Percentiles rank a stretch among this genome's conserved stretches.
Evolutionary conservation across 2,329 filamentous ascomycete species (phyloP).

Genomic region (Curvularia spicifera): DNA sequence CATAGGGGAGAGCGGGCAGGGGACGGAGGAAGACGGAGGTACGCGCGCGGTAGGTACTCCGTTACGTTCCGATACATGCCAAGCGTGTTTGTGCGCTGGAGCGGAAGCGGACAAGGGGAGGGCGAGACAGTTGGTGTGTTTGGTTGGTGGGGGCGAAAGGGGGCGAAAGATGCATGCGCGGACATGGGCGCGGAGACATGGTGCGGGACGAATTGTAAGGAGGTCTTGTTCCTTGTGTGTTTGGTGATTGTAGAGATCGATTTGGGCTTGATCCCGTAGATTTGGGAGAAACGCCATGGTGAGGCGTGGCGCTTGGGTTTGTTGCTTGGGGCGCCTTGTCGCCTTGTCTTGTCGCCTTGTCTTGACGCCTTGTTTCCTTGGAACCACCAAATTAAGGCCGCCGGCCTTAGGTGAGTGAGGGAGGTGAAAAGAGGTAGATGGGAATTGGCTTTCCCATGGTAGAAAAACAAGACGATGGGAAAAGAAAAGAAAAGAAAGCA

Average conservation of each 20-base stretch:
- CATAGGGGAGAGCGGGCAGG: too few relatives aligned
- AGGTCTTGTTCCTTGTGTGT: neutral
- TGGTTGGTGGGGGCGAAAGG: neutral
- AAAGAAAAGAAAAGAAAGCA: neutral
- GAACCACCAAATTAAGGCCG: too few relatives aligned
- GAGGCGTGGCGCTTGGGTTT: neutral
- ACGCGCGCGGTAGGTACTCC: neutral
- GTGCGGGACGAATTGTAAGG: neutral
- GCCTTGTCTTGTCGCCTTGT: neutral
- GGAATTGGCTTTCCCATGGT: neutral
- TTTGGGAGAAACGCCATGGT: neutral
- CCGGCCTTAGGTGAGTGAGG: too few relatives aligned
- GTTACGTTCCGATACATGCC: neutral
- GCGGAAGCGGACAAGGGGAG: too few relatives aligned
- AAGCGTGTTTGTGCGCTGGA: neutral
- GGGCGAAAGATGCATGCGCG: neutral
- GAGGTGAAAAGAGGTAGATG: too few relatives aligned
- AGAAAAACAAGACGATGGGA: too few relatives aligned
- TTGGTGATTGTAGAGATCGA: neutral
- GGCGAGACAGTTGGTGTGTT: slow-evolving; percentile 18
- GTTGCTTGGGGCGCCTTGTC: neutral
- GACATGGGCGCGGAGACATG: neutral
- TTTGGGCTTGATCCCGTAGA: neutral
- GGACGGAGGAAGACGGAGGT: neutral
- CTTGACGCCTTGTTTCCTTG: neutral